These are phyloP conservation scores for Eucalyptus grandis DNA, from an alignment of 345 rosid genomes.

Conservation along the genomic window DNA sequence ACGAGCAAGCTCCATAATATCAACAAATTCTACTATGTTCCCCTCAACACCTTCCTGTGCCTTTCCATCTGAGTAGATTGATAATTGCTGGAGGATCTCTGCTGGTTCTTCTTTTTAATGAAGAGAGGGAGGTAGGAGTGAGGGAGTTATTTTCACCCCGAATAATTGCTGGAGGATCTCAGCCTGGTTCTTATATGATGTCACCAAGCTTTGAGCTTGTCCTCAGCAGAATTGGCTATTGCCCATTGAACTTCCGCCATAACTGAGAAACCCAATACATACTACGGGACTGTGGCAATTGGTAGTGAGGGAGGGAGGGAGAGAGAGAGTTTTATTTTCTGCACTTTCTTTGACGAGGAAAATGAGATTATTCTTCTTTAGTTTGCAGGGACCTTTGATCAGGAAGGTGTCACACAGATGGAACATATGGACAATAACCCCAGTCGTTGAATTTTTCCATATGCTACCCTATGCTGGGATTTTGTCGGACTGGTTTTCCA, in stretches of 20 bases:
- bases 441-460: no score
- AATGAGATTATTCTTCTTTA: background rate
- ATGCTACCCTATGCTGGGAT: no score
- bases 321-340: background rate
- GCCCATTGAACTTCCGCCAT: background rate
- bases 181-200: no score
- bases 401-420: no score
- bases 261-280: background rate
- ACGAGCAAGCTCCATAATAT: background rate
- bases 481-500: no score
- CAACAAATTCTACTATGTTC: background rate
- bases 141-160: no score
- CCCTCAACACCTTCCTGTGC: background rate
- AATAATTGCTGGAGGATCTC: no score
- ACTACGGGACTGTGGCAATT: background rate
- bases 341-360: background rate
- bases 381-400: no score
- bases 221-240: background rate
- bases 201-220: background rate
- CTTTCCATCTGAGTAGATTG: background rate
- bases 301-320: background rate
- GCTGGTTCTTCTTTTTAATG: no score
- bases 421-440: no score
- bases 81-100: no score
- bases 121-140: no score